Base-by-base conservation (phyloP, 306 rosid genomes). In the Dryas octopetala region DNA sequence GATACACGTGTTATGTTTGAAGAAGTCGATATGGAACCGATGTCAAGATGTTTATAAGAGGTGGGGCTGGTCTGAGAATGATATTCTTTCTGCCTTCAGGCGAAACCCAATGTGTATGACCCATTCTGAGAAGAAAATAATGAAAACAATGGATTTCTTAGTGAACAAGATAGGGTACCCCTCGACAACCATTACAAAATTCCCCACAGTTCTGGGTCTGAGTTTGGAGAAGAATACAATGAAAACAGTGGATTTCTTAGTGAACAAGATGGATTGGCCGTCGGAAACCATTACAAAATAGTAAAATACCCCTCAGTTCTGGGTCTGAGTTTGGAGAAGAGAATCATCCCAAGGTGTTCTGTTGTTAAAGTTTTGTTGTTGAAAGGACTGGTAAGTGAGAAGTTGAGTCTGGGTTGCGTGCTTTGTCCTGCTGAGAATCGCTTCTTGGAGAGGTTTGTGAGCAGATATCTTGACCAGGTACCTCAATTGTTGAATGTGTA, bases 1-100 rank as follows among this genome's bases (percentile, higher is more conserved):
- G 26, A 19, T 81, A 13, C 54, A 69, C 6, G 61, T 50, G 1
- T 14, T 74, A 1, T 46, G 68, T 15, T 46, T 62, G 23, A 53
- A 74, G 17, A 44, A 66, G 38, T 45, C 64, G 38, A 54, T n/a
- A 3, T 75, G 76, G 79, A 71, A 41, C 1, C 9, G 26, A 52
- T 44, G 38, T 41, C 65, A 26, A 15, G 75, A 78, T 55, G 77
- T 77, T 44, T 78, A 78, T 17, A 62, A 44, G 54, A 66, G 62
- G 43, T 81, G 74, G 71, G 81, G 81, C 47, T 85, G 88, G 85
- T 66, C 85, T 0, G 59, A 78, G 19, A 26, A 74, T 12, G 81
- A 53, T 17, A 73, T 68, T 17, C 16, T 75, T 1, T 6, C 32
- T 10, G 81, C 81, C 1, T 85, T 81, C 51, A 66, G 9, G 46